phyloP scores from a whole-genome alignment of 805 yeast genomes.

The Candida vaughaniae region DNA sequence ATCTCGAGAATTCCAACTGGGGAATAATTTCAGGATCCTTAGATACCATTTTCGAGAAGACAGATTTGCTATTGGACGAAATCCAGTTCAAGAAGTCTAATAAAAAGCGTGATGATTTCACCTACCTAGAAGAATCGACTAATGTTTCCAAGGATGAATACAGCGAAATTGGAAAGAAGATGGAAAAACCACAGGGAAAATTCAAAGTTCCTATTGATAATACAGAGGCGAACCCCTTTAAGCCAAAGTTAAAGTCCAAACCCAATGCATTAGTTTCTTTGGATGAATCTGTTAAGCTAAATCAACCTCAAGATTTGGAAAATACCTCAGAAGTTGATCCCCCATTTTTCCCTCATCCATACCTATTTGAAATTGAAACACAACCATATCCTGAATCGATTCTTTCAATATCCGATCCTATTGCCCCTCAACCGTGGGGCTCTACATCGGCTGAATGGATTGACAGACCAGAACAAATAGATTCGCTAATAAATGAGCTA shows the following conservation, averaged over 20 bases:
- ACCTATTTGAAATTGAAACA: slow-evolving; percentile 66
- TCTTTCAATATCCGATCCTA: slow-evolving; percentile 38
- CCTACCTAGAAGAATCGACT: slow-evolving; percentile 51
- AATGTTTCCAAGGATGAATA: slow-evolving; percentile 11
- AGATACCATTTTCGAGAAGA: slow-evolving; percentile 72
- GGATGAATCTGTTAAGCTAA: slow-evolving; percentile 44
- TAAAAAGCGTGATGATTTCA: slow-evolving; percentile 22
- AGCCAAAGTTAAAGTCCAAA: slow-evolving; percentile 67
- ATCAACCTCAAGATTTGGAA: slow-evolving; percentile 25
- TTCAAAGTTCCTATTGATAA: slow-evolving; percentile 67
- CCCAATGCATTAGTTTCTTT: slow-evolving; percentile 66
- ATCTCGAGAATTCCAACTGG: slow-evolving; percentile 50
- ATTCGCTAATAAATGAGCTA: slow-evolving; percentile 55
- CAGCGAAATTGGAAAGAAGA: slow-evolving; percentile 22
- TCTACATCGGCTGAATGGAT: slow-evolving; percentile 69
- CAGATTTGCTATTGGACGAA: slow-evolving; percentile 66
- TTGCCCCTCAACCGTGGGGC: slow-evolving; percentile 63
- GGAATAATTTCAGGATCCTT: slow-evolving; percentile 56
- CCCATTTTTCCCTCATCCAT: slow-evolving; percentile 76
- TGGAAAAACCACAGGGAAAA: slow-evolving; percentile 66
- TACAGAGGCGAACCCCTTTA: slow-evolving; percentile 68
- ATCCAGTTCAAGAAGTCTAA: slow-evolving; percentile 17
- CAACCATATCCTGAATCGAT: slow-evolving; percentile 68
- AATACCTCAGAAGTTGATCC: slow-evolving; percentile 44
- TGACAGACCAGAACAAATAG: slow-evolving; percentile 52